These are phyloP conservation scores for Aleurites moluccanus DNA, from an alignment of 441 rosid genomes.

Conservation along the genomic window DNA sequence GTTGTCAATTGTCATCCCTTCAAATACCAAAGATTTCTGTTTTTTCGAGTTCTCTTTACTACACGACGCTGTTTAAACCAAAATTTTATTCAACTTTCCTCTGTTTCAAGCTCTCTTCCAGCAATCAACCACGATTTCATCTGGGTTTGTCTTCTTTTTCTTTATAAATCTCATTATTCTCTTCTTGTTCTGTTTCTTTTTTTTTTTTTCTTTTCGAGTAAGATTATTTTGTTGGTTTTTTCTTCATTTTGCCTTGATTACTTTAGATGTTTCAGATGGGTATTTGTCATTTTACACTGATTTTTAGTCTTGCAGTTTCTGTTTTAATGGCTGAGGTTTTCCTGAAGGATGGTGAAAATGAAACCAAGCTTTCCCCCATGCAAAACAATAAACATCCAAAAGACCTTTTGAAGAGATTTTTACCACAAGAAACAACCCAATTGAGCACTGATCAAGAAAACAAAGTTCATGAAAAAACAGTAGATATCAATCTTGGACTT, in stretches of 20 bases:
- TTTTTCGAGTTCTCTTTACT: not conserved
- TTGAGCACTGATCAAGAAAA: not conserved
- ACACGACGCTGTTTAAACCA: too few species aligned
- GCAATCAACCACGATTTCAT: slow-evolving; percentile 7
- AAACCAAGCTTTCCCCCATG: not conserved
- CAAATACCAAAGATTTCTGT: not conserved
- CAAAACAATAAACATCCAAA: not conserved
- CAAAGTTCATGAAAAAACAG: not conserved
- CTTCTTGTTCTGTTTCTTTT: not conserved
- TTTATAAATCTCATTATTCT: not conserved
- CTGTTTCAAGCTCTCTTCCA: not conserved
- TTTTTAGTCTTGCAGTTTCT: not conserved
- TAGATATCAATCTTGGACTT: slow-evolving; percentile 31
- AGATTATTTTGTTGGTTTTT: not conserved
- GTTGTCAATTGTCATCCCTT: slow-evolving; percentile 31
- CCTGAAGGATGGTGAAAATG: not conserved
- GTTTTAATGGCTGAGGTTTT: not conserved
- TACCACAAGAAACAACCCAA: slow-evolving; percentile 8
- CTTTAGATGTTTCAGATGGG: not conserved
- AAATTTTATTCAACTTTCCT: not conserved
- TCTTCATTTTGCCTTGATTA: not conserved
- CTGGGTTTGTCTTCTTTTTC: slow-evolving; percentile 15
- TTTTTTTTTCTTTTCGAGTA: not conserved
- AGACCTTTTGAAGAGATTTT: slow-evolving; percentile 7
- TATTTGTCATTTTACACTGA: not conserved